Evolutionary conservation across 805 yeast species (phyloP).

Genomic region (Citeromyces matritensis): DNA sequence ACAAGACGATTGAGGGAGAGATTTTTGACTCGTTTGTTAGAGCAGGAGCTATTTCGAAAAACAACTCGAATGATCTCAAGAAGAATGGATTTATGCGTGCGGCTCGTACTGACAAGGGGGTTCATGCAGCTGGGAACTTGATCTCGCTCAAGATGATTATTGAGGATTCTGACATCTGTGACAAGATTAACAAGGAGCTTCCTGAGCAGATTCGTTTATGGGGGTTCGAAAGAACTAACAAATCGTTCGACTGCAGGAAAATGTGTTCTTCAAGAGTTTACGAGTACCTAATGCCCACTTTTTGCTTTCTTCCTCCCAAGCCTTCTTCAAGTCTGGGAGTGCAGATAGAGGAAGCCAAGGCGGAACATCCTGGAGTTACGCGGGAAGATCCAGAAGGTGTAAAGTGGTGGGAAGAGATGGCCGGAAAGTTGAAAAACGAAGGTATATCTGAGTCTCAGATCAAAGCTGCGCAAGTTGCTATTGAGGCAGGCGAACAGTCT

Average conservation of each 20-base stretch:
- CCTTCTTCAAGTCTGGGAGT: slow-evolving; percentile 55
- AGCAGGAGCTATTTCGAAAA: slow-evolving; percentile 81
- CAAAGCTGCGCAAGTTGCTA: slow-evolving; percentile 18
- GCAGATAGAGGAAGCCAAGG: slow-evolving; percentile 36
- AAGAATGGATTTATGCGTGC: slow-evolving; percentile 81
- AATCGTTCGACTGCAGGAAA: slow-evolving; percentile 86
- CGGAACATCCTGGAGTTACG: slow-evolving; percentile 40
- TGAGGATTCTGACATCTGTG: slow-evolving; percentile 63
- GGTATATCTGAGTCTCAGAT: slow-evolving; percentile 25
- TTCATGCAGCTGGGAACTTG: slow-evolving; percentile 93
- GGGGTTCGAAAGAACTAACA: slow-evolving; percentile 84
- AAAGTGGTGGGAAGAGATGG: slow-evolving; percentile 54
- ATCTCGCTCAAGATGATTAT: slow-evolving; percentile 71
- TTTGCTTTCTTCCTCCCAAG: slow-evolving; percentile 82
- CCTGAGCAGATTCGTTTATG: slow-evolving; percentile 86
- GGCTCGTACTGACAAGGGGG: slow-evolving; percentile 89
- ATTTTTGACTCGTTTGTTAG: slow-evolving; percentile 67
- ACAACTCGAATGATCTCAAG: slow-evolving; percentile 78
- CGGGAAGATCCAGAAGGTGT: slow-evolving; percentile 54
- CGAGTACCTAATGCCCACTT: slow-evolving; percentile 88
- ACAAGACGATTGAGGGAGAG: slow-evolving; percentile 83
- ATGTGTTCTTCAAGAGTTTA: slow-evolving; percentile 93
- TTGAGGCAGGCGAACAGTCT: slow-evolving; percentile 18
- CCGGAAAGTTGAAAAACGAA: slow-evolving; percentile 15
- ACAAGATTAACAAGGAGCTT: slow-evolving; percentile 55